Evolutionary conservation across 805 yeast genomes (phyloP), one percentile per base, ranked within the genome.

Genomic region (Pichia membranifaciens): DNA sequence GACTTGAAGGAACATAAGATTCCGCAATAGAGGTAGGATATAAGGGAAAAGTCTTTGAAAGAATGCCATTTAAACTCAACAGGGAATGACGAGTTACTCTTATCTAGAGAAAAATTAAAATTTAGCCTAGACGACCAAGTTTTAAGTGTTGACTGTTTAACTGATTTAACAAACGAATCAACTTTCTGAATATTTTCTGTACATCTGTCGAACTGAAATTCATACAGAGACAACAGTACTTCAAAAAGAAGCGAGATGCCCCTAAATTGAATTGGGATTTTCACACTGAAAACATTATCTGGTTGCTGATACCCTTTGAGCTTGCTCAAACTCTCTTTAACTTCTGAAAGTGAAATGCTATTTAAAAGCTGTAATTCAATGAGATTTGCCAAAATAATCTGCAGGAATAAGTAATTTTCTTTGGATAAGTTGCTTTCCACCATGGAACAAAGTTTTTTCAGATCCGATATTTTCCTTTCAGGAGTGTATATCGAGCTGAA

Each of bases 1-100:
- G 70, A 58, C 35, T 68, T 72, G 15, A 57, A 55, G 18, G 73
- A 50, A 29, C 69, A 66, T 6, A 67, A 57, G 5, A 75, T 55
- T 2, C 75, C 79, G 33, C 71, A 66, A n/a, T 69, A 54, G 38
- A 72, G 67, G 52, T 72, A 73, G 20, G 72, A 61, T 38, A 67
- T 45, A 18, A 71, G 61, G 8, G 67, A 65, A 54, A 71, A 72
- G 47, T 74, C 78, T 37, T 67, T 70, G 4, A 71, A 62, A 13
- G 67, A 62, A 12, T 74, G 46, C 78, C 80, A 75, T 17, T 57
- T 56, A 2, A 72, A 53, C 20, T 60, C 55, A 16, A 62, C 22
- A 3, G 66, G 54, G 50, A 70, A 16, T 43, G 42, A 39, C 1
- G 37, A 21, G 8, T 16, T 18, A 25, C 10, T 10, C 10, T 25